Evolutionary conservation across 2,329 filamentous ascomycete species (phyloP), one percentile per base, ranked within the genome.

Genomic region (Apiospora marii): DNA sequence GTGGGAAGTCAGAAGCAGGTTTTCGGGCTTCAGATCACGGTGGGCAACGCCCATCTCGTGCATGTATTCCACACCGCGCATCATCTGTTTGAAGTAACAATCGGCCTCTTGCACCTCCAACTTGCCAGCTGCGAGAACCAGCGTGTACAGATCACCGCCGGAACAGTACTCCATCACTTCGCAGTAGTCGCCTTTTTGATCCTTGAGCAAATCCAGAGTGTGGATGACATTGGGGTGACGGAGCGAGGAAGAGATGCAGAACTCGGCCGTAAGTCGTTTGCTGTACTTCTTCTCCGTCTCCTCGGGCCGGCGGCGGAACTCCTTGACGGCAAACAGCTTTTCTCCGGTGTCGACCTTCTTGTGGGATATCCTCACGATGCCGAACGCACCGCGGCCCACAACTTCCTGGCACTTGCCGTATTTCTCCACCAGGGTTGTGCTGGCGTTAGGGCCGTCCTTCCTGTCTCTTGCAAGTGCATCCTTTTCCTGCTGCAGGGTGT

Each of bases 151-250:
- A 81, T 99, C 96, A 73, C 96, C 96, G 74, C 96, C 96, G 49
- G 96, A 95, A 81, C 96, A 99, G 81, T 96, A 99, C 84, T 99
- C 96, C 96, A 99, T 99, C 70, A 99, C 96, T 82, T 99, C 96
- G 83, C 96, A 99, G 83, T 96, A 98, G 81, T 98, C 95, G 73
- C 96, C 96, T 84, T 98, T 98, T 78, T 96, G 91, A 80, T 99
- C 96, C 83, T 98, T 94, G 53, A 99, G 89, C 14, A 99, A 89
- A 81, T 99, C 96, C 70, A 99, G 90, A 0, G 96, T 99, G 83
- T 98, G 96, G 78, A 99, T 99, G 79, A 99, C 94, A 80, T 99
- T 99, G 19, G 96, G 96, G 81, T 99, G 96, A 75, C 95, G 94
- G 74, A 99, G 90, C 13, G 95, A 98, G 0, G 96, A 98, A 0